Percentiles rank a stretch among this genome's conserved stretches.
Evolutionary conservation across 208 protist genomes (phyloP).

Genomic region (Novymonas esmeraldas): DNA sequence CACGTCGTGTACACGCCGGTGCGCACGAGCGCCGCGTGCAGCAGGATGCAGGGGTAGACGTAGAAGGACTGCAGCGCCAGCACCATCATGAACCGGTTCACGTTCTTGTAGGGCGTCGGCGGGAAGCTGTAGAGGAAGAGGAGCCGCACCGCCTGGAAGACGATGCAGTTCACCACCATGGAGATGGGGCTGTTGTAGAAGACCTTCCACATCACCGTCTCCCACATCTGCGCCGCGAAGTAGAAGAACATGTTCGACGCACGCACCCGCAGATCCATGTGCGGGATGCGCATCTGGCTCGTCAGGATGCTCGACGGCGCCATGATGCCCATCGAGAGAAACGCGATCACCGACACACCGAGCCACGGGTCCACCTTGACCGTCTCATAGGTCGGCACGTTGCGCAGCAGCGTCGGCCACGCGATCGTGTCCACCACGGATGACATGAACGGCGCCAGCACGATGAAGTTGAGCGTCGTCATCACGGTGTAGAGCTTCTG

Average conservation of each 20-base stretch:
- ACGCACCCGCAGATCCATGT: constrained; percentile 53
- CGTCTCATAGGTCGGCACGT: constrained; percentile 50
- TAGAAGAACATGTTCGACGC: constrained; percentile 43
- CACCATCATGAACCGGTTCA: constrained; percentile 57
- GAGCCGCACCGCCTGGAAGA: constrained; percentile 46
- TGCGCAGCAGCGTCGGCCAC: constrained; percentile 62
- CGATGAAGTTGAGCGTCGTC: constrained; percentile 45
- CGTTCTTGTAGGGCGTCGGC: constrained; percentile 64
- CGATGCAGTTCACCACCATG: constrained; percentile 40
- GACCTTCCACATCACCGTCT: constrained; percentile 76
- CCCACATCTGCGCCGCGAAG: constrained; percentile 36
- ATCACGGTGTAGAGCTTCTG: constrained; percentile 39
- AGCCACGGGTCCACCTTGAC: constrained; percentile 30
- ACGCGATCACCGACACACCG: constrained; percentile 32
- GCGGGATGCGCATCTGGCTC: constrained; percentile 42
- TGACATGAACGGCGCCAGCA: constrained; percentile 46
- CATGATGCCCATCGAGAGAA: constrained; percentile 40
- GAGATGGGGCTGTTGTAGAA: constrained; percentile 59
- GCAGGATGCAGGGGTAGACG: constrained; percentile 33
- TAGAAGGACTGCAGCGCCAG: constrained; percentile 34
- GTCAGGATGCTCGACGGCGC: constrained; percentile 43
- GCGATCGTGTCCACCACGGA: constrained; percentile 62
- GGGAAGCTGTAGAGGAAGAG: constrained; percentile 23
- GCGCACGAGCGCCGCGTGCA: constrained; percentile 45
- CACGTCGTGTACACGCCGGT: constrained; percentile 50